Percentiles rank a stretch among this genome's conserved stretches.
Evolutionary conservation across 352 stramenopile genomes (phyloP).

Genomic region (Pythium myriotylum): DNA sequence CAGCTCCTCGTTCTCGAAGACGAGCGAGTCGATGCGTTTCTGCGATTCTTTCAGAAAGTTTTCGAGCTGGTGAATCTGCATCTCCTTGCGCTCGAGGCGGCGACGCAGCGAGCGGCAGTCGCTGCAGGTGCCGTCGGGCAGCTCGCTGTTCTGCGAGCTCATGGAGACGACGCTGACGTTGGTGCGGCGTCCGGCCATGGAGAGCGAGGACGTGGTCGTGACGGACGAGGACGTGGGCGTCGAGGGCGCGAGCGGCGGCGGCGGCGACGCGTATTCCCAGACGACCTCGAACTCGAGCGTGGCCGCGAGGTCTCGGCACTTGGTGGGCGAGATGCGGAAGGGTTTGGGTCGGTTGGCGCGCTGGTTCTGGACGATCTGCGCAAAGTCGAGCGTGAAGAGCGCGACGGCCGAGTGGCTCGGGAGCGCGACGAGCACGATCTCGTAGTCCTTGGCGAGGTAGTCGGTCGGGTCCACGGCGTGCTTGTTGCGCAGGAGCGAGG

Average conservation of each 20-base stretch:
- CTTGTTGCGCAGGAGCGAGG: conserved; percentile 66
- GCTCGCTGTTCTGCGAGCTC: conserved; percentile 61
- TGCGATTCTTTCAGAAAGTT: conserved; percentile 79
- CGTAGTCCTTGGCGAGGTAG: conserved; percentile 82
- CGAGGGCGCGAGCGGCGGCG: conserved; percentile 27
- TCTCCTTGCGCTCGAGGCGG: conserved; percentile 70
- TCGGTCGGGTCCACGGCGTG: conserved; percentile 27
- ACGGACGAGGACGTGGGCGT: conserved; percentile 46
- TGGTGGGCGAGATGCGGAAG: conserved; percentile 68
- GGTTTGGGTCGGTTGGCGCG: conserved; percentile 45
- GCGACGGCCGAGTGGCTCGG: conserved; percentile 79
- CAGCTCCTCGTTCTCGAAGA: conserved; percentile 70
- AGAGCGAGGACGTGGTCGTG: conserved; percentile 38
- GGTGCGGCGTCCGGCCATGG: conserved; percentile 43
- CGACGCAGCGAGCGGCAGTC: conserved; percentile 59
- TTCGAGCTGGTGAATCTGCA: conserved; percentile 78
- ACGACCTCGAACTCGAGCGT: conserved; percentile 78
- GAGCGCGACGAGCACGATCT: conserved; percentile 82
- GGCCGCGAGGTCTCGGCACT: conserved; percentile 74
- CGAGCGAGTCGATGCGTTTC: conserved; percentile 69
- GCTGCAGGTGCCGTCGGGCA: conserved; percentile 31
- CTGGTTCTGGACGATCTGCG: conserved; percentile 62
- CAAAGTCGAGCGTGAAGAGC: conserved; percentile 77
- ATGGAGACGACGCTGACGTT: conserved; percentile 49
- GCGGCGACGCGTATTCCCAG: conserved; percentile 52